Evolutionary conservation across 2,329 filamentous ascomycete species (phyloP).

Genomic region (Phaeomoniella chlamydospora): DNA sequence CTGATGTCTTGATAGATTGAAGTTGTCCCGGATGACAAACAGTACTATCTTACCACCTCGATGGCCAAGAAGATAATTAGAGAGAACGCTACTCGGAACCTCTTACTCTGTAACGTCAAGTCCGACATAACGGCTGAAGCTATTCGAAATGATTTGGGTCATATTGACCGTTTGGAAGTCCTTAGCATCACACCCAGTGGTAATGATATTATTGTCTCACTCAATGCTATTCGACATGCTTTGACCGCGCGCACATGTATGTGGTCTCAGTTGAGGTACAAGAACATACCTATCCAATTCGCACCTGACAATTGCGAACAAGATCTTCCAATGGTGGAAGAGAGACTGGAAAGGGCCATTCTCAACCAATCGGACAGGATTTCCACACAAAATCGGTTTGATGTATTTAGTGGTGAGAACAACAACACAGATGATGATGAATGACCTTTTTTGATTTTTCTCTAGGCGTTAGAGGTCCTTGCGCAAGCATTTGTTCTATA

Average conservation of each 20-base stretch:
- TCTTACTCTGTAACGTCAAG: slow-evolving; percentile 50
- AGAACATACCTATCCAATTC: slow-evolving; percentile 55
- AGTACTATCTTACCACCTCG: slow-evolving; percentile 51
- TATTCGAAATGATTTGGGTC: slow-evolving; percentile 61
- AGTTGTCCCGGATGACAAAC: slow-evolving; percentile 55
- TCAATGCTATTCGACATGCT: slow-evolving; percentile 64
- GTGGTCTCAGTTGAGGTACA: slow-evolving; percentile 54
- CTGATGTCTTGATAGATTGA: slow-evolving; percentile 37
- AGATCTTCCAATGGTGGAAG: slow-evolving; percentile 30
- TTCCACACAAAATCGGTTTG: slow-evolving; percentile 47
- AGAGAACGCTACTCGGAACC: slow-evolving; percentile 55
- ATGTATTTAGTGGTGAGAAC: slow-evolving; percentile 37
- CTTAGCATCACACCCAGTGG: slow-evolving; percentile 47
- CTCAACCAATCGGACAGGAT: no score
- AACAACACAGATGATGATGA: slow-evolving; percentile 2
- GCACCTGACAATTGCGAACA: slow-evolving; percentile 58
- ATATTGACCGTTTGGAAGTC: slow-evolving; percentile 67
- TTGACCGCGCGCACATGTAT: slow-evolving; percentile 66
- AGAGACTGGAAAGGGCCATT: no score
- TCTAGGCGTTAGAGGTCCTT: not conserved
- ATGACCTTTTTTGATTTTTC: not conserved
- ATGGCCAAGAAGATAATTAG: slow-evolving; percentile 47
- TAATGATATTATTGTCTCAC: slow-evolving; percentile 52
- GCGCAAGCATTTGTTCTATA: no score
- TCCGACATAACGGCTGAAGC: slow-evolving; percentile 44